Base-by-base conservation (phyloP, 2,329 filamentous ascomycete genomes). In the Venturiaceae sp. region DNA sequence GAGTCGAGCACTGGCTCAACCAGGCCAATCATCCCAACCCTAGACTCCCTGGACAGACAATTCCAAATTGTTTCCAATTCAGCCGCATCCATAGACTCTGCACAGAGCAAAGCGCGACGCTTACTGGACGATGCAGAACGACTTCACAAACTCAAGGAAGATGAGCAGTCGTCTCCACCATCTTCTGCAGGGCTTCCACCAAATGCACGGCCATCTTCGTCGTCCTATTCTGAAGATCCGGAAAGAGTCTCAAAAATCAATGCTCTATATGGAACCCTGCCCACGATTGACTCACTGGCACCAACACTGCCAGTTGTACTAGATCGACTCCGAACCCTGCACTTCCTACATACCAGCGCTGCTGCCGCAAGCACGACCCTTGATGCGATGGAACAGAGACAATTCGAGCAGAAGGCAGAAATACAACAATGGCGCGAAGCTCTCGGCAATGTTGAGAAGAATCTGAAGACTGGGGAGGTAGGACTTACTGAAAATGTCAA, bases 351-450 rank as follows among this genome's bases (percentile, higher is more conserved):
- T 68, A 85, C 89, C 0, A 90, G 92, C 65, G 94, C 94, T 0
- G 92, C 90, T 28, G 83, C 83, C 33, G 92, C 92, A 1, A 85
- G 85, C 60, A 85, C 89, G 65, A 88, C 86, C 7, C 75, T 99
- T 56, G 84, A 87, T 57, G 83, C 83, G 54, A 78, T 96, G 41
- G 92, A 96, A 72, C 83, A 80, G 67, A 81, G 85, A 62, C 94
- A 97, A 72, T 81, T 80, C 1, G 90, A 94, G 62, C 92, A 94
- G 83, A 84, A 85, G 26, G 79, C 80, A 5, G 94, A 97, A 70
- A 85, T 99, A 60, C 84, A 85, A 72, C 85, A 87, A 69, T 97
- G 94, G 94, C 83, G 84, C 62, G 86, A 88, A 59, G 90, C 90
- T 0, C 72, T 97, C 16, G 83, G 85, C 61, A 88, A 86, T 68